phyloP scores from a whole-genome alignment of 2,329 filamentous ascomycete genomes.

The Epichloe amarillans region DNA sequence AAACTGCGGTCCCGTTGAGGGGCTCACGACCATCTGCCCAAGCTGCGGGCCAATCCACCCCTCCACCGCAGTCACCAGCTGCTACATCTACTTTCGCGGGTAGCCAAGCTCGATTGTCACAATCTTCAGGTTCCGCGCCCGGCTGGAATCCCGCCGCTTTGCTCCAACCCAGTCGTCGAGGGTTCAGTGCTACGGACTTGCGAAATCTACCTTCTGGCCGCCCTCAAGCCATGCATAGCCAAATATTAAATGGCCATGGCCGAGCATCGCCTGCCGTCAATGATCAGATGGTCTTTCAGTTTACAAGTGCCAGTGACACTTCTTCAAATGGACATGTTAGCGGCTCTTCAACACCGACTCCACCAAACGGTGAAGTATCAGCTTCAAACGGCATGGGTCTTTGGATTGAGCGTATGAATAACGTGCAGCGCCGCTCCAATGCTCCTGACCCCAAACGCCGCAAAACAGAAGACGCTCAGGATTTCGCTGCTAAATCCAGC shows the following conservation, averaged over 20 bases:
- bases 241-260: constrained; percentile 7
- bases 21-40: constrained; percentile 3
- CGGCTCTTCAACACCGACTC: constrained; percentile 21
- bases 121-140: constrained; percentile 14
- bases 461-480: constrained; percentile 37
- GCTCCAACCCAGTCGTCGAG: constrained; percentile 24
- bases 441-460: constrained; percentile 51
- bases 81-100: constrained; percentile 1
- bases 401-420: constrained; percentile 66
- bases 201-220: constrained; percentile 14
- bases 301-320: constrained; percentile 23
- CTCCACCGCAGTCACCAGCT: not conserved
- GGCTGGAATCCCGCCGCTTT: constrained; percentile 29
- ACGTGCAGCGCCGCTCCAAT: constrained; percentile 52
- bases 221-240: constrained; percentile 4
- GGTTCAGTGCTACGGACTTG: constrained; percentile 15
- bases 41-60: not conserved
- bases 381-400: constrained; percentile 32
- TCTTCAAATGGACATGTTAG: constrained; percentile 21
- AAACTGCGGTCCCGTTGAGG: constrained; percentile 4
- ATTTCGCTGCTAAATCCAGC: constrained; percentile 24
- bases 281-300: constrained; percentile 27
- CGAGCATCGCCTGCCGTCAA: constrained; percentile 9
- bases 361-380: constrained; percentile 13
- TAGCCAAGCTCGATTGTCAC: constrained; percentile 16